These are phyloP conservation scores for Neotropicomus parvogracilis DNA, from an alignment of 1,284 basidiomycete species.

Conservation along the genomic window DNA sequence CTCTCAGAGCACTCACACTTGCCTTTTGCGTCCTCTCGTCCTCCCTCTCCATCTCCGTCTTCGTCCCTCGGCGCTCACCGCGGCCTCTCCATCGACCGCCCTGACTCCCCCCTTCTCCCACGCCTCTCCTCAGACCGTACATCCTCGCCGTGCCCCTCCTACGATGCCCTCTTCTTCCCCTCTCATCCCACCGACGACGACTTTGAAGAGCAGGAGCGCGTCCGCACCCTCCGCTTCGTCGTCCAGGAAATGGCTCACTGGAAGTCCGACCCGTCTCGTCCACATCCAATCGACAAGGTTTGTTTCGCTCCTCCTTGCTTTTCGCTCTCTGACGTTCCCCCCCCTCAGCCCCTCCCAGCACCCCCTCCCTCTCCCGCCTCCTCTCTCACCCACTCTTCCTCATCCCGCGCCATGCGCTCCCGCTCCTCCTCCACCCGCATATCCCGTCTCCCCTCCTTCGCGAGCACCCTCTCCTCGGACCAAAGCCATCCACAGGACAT, in stretches of 20 bases:
- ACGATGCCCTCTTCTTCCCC: conserved; percentile 32
- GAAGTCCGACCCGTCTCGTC: conserved; percentile 12
- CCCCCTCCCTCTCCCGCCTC: conserved; percentile 32
- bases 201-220: conserved; percentile 30
- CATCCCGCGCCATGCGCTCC: conserved; percentile 30
- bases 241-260: conserved; percentile 34
- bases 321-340: background rate
- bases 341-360: conserved; percentile 23
- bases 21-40: conserved; percentile 14
- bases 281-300: conserved; percentile 24
- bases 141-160: conserved; percentile 29
- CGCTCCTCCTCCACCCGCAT: conserved; percentile 33
- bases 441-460: conserved; percentile 33
- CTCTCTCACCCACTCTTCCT: conserved; percentile 25
- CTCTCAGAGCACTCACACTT: conserved; percentile 22
- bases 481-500: conserved; percentile 31
- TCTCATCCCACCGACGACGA: conserved; percentile 6
- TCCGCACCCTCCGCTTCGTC: conserved; percentile 31
- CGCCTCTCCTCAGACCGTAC: conserved; percentile 24
- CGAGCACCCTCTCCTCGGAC: conserved; percentile 33
- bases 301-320: background rate
- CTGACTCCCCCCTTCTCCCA: conserved; percentile 32
- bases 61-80: conserved; percentile 32
- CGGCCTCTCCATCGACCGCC: conserved; percentile 22
- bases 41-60: conserved; percentile 30